phyloP scores from a whole-genome alignment of 2,329 filamentous ascomycete species.

The Microcyclospora pomicola region DNA sequence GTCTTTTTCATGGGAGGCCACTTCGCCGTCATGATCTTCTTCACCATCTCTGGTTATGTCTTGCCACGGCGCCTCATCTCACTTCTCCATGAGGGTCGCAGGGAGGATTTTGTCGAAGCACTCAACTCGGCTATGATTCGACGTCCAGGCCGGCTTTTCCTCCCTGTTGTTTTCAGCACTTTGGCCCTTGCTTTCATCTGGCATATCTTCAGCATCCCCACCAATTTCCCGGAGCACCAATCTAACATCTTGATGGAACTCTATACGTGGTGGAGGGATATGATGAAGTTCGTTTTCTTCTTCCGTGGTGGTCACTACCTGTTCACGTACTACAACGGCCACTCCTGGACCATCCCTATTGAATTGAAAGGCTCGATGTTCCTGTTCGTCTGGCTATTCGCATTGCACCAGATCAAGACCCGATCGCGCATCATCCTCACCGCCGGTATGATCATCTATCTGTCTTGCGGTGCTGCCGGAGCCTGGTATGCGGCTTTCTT shows the following conservation, averaged over 20 bases:
- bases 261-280: slow-evolving; percentile 37
- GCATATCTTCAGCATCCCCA: slow-evolving; percentile 39
- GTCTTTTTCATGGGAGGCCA: slow-evolving; percentile 48
- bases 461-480: slow-evolving; percentile 24
- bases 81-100: slow-evolving; percentile 19
- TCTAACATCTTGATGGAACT: slow-evolving; percentile 35
- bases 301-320: slow-evolving; percentile 33
- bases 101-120: slow-evolving; percentile 26
- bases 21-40: slow-evolving; percentile 41
- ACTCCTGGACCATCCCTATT: slow-evolving; percentile 46
- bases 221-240: slow-evolving; percentile 19
- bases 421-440: slow-evolving; percentile 9
- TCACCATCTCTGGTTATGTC: slow-evolving; percentile 40
- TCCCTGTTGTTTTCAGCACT: slow-evolving; percentile 41
- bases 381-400: slow-evolving; percentile 43
- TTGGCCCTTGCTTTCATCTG: slow-evolving; percentile 39
- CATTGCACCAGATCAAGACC: slow-evolving; percentile 27
- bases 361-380: slow-evolving; percentile 51
- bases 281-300: slow-evolving; percentile 55
- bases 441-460: slow-evolving; percentile 7
- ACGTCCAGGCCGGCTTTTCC: slow-evolving; percentile 34
- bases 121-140: slow-evolving; percentile 36
- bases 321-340: slow-evolving; percentile 17
- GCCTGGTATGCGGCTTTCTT: slow-evolving; percentile 48
- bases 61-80: slow-evolving; percentile 30